Evolutionary conservation across 2,329 filamentous ascomycete species (phyloP).

Genomic region (Aspergillus ruber): DNA sequence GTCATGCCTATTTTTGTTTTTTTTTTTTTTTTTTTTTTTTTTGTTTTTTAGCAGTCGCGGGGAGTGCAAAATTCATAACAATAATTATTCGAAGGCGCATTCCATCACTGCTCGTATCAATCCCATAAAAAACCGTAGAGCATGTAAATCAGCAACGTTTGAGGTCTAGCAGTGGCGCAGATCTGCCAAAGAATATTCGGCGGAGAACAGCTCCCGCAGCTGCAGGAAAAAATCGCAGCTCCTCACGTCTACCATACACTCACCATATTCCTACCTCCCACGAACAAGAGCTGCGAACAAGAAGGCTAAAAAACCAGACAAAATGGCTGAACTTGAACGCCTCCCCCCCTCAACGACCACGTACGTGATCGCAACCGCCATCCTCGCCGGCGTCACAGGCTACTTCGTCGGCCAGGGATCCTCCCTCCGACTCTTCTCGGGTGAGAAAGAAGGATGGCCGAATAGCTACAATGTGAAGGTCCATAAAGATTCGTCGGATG

Average conservation of each 20-base stretch:
- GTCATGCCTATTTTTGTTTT: conserved; percentile 2
- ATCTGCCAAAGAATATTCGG: no score
- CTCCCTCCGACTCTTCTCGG: conserved; percentile 64
- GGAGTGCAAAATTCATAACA: no score
- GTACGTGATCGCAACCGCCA: conserved; percentile 64
- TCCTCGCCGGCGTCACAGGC: conserved; percentile 67
- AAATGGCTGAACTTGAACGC: conserved; percentile 33
- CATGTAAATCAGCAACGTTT: conserved; percentile 3
- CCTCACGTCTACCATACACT: background rate
- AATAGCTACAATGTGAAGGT: conserved; percentile 50
- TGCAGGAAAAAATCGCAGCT: background rate
- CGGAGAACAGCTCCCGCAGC: no score
- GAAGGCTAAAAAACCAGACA: conserved; percentile 1
- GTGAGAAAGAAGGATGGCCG: conserved; percentile 40
- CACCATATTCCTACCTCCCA: background rate
- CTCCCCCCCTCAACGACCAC: conserved; percentile 49
- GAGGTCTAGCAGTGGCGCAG: background rate
- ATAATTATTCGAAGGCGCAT: no score
- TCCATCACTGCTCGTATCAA: no score
- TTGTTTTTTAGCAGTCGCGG: background rate
- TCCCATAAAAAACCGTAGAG: no score
- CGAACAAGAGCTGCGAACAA: background rate
- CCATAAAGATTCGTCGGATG: conserved; percentile 38
- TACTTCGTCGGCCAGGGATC: conserved; percentile 64
- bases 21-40: no score